Evolutionary conservation across 2,329 filamentous ascomycete species (phyloP).

Genomic region (Pseudophaeomoniella oleicola): DNA sequence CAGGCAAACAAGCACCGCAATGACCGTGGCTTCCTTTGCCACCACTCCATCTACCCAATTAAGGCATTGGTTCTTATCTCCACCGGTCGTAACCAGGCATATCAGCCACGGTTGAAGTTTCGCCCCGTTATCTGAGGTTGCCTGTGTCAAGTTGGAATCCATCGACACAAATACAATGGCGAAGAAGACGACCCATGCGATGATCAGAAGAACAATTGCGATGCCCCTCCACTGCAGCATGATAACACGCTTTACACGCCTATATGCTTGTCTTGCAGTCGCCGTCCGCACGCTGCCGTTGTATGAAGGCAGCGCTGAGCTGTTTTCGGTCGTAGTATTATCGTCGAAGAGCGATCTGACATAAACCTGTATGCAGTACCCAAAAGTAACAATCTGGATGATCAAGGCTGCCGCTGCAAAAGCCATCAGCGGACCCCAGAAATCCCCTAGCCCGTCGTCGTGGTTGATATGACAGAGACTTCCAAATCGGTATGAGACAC

Average conservation of each 20-base stretch:
- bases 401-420: conserved; percentile 65
- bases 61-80: conserved; percentile 54
- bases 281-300: conserved; percentile 62
- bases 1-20: conserved; percentile 69
- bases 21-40: conserved; percentile 60
- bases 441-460: conserved; percentile 62
- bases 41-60: conserved; percentile 45
- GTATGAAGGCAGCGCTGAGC: conserved; percentile 61
- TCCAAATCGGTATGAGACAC: conserved; percentile 89
- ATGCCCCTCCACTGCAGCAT: conserved; percentile 92
- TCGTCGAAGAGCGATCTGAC: conserved; percentile 67
- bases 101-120: conserved; percentile 51
- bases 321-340: conserved; percentile 49
- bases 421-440: conserved; percentile 79
- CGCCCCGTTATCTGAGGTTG: conserved; percentile 38
- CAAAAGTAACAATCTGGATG: conserved; percentile 70
- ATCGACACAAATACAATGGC: conserved; percentile 80
- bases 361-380: conserved; percentile 92
- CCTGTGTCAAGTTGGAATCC: conserved; percentile 50
- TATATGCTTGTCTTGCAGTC: conserved; percentile 75
- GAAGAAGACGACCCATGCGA: conserved; percentile 88
- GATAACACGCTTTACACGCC: conserved; percentile 71
- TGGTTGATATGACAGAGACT: conserved; percentile 91
- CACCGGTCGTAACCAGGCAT: conserved; percentile 48
- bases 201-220: conserved; percentile 74